Conservation (phyloP, 331 rosid species). For the Cydonia oblonga region DNA sequence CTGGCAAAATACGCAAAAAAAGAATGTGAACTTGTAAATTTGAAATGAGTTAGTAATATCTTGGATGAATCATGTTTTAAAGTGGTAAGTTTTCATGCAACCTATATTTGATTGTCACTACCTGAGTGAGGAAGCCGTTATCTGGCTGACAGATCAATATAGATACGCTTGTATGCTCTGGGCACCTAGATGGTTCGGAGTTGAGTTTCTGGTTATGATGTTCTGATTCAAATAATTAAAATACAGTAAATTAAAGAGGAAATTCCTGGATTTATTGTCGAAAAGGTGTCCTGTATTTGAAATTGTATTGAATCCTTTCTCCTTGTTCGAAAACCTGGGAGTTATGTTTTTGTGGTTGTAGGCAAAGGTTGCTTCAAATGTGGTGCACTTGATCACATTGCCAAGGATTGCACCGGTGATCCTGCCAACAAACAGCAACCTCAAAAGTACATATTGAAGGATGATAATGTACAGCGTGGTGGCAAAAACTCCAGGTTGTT, state of each 20-base stretch:
- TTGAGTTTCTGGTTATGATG: background rate
- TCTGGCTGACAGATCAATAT: background rate
- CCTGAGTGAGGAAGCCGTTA: background rate
- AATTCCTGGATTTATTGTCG: too few relatives aligned
- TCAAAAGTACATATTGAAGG: conserved; percentile 54
- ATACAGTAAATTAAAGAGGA: background rate
- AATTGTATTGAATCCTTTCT: background rate
- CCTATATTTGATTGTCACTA: background rate
- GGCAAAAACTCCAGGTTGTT: conserved; percentile 48
- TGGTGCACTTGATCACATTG: conserved; percentile 73
- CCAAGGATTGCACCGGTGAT: conserved; percentile 72
- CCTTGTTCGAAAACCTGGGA: background rate
- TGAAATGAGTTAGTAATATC: background rate
- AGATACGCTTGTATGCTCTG: background rate
- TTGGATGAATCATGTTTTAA: background rate
- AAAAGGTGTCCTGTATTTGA: background rate
- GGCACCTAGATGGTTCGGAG: background rate
- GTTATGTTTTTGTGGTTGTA: conserved; percentile 11
- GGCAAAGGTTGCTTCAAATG: conserved; percentile 88
- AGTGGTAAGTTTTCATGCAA: background rate
- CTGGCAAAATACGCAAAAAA: background rate
- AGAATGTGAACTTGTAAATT: background rate
- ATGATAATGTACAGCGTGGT: conserved; percentile 63
- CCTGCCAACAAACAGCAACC: conserved; percentile 26
- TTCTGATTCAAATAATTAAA: background rate